Evolutionary conservation across 2,329 filamentous ascomycete genomes (phyloP).

Genomic region (Neonectria coccinea): DNA sequence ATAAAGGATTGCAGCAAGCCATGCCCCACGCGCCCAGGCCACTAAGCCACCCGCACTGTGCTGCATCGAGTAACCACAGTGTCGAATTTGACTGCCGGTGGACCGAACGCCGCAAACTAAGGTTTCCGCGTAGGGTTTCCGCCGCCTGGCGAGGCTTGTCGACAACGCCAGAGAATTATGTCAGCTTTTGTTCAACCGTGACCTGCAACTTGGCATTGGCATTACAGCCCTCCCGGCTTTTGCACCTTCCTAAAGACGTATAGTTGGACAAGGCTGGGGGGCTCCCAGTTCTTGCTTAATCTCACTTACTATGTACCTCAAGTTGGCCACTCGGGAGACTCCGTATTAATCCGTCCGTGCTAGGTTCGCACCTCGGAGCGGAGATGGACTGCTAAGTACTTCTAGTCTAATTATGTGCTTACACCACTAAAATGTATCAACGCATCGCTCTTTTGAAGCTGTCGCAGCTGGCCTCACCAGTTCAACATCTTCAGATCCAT

Average conservation of each 20-base stretch:
- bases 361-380: neutral
- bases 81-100: neutral
- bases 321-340: neutral
- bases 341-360: neutral
- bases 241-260: constrained; percentile 3
- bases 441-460: neutral
- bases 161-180: neutral
- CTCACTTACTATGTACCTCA: neutral
- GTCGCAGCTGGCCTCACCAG: neutral
- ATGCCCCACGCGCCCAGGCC: constrained; percentile 4
- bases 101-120: neutral
- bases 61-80: constrained; percentile 7
- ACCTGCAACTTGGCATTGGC: neutral
- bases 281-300: constrained; percentile 1
- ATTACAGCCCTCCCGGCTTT: neutral
- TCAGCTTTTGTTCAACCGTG: neutral
- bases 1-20: neutral
- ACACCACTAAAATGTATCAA: neutral
- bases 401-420: too few relatives aligned
- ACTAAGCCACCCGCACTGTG: constrained; percentile 20
- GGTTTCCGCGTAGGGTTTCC: neutral
- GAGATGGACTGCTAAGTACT: too few relatives aligned
- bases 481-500: neutral
- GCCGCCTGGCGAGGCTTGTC: neutral
- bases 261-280: constrained; percentile 1